Evolutionary conservation across 148 eudicot genomes (phyloP), one percentile per base, ranked within the genome.

Genomic region (Oxyria digyna): DNA sequence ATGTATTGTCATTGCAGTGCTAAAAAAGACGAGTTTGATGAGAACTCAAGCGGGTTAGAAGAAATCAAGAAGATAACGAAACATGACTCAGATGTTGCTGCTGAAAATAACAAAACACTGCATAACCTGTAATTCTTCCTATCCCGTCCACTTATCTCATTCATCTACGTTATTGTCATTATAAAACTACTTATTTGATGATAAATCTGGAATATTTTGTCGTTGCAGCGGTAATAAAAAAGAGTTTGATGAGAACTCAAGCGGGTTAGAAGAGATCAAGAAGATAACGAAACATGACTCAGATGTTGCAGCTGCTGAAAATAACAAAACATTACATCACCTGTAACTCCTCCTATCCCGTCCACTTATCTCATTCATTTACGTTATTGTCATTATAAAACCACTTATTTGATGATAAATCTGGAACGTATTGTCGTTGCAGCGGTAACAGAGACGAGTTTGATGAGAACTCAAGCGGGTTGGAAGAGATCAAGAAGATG

Each of bases 211-310:
- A n/a, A n/a, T n/a, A n/a, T n/a, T n/a, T n/a, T n/a, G n/a, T n/a
- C n/a, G n/a, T n/a, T n/a, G n/a, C n/a, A n/a, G n/a, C n/a, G n/a
- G n/a, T n/a, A n/a, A n/a, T n/a, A n/a, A n/a, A n/a, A n/a, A n/a
- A n/a, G n/a, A n/a, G n/a, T n/a, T n/a, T n/a, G n/a, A n/a, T n/a
- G n/a, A n/a, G n/a, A n/a, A n/a, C n/a, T n/a, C n/a, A n/a, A n/a
- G n/a, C n/a, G n/a, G n/a, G n/a, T n/a, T n/a, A n/a, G n/a, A n/a
- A n/a, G n/a, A n/a, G n/a, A n/a, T n/a, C n/a, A n/a, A n/a, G n/a
- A n/a, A n/a, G n/a, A n/a, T n/a, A n/a, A n/a, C 89, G 64, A 91
- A 89, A 74, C 98, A 89, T 77, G 80, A 85, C 67, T 83, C 91
- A 27, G 85, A 70, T 35, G 68, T 85, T 72, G 75, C 76, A 40